Evolutionary conservation across 2,329 filamentous ascomycete genomes (phyloP).

Genomic region (Diaporthe amygdali): DNA sequence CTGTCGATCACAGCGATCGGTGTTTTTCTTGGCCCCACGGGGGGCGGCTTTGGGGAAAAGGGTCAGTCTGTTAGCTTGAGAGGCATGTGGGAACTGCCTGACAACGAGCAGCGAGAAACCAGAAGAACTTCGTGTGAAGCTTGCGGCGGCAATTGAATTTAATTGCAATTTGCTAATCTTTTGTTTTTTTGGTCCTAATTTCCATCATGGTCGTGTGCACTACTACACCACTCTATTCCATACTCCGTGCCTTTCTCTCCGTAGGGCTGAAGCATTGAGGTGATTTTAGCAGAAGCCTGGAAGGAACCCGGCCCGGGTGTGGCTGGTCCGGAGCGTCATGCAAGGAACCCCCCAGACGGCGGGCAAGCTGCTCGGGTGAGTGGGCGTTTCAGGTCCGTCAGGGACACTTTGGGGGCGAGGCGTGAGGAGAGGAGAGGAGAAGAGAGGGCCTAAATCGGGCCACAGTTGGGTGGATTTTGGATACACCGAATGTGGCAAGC

Average conservation of each 20-base stretch:
- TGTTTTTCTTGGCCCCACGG: background rate
- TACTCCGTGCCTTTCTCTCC: background rate
- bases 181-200: background rate
- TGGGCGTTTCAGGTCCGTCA: conserved; percentile 5
- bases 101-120: background rate
- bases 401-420: background rate
- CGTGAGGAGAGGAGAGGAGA: background rate
- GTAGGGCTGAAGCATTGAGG: conserved; percentile 3
- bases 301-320: background rate
- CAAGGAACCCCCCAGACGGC: background rate
- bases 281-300: background rate
- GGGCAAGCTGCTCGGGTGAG: background rate
- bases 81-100: background rate
- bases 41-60: background rate
- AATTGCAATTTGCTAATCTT: background rate
- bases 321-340: background rate
- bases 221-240: background rate
- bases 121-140: too few species aligned
- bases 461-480: background rate
- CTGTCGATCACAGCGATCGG: background rate
- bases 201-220: background rate
- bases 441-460: background rate
- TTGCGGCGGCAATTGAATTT: background rate
- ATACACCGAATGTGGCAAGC: background rate
- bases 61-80: background rate